These are phyloP conservation scores for Ophidiomyces ophidiicola DNA, from an alignment of 2,329 filamentous ascomycete genomes.

Conservation along the genomic window DNA sequence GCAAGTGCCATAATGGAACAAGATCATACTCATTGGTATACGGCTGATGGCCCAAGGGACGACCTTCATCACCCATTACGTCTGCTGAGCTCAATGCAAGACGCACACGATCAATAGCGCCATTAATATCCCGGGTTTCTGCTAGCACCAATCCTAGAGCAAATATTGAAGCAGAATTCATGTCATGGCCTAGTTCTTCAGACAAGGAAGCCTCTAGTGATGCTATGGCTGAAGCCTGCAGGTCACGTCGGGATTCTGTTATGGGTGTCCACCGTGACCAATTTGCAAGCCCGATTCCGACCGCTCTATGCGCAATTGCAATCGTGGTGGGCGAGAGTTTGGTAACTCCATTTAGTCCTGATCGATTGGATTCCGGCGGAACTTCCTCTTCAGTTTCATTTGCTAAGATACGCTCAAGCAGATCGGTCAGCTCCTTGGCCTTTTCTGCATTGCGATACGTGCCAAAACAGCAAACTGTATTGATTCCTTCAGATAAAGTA, in stretches of 20 bases:
- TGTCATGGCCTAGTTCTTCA: constrained; percentile 51
- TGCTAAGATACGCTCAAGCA: constrained; percentile 27
- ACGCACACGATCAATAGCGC: constrained; percentile 73
- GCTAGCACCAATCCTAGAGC: constrained; percentile 74
- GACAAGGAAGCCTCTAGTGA: constrained; percentile 62
- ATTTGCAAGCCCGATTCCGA: constrained; percentile 74
- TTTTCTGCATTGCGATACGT: constrained; percentile 63
- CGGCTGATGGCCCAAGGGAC: constrained; percentile 19
- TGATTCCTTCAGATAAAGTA: constrained; percentile 68
- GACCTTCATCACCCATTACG: constrained; percentile 23
- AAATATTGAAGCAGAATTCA: constrained; percentile 66
- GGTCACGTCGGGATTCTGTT: constrained; percentile 54
- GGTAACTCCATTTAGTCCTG: constrained; percentile 18
- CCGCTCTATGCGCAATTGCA: constrained; percentile 65
- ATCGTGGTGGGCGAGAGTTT: constrained; percentile 33
- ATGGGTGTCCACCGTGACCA: constrained; percentile 78
- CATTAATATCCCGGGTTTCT: constrained; percentile 67
- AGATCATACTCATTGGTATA: constrained; percentile 35
- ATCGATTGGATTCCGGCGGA: constrained; percentile 6
- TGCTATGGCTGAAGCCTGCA: constrained; percentile 65
- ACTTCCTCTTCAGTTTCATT: not conserved
- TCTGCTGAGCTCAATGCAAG: constrained; percentile 49
- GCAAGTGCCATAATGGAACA: constrained; percentile 84
- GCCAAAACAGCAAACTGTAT: constrained; percentile 71
- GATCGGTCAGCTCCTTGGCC: constrained; percentile 55